Evolutionary conservation across 306 rosid genomes (phyloP), one percentile per base, ranked within the genome.

Genomic region (Cucurbita maxima): DNA sequence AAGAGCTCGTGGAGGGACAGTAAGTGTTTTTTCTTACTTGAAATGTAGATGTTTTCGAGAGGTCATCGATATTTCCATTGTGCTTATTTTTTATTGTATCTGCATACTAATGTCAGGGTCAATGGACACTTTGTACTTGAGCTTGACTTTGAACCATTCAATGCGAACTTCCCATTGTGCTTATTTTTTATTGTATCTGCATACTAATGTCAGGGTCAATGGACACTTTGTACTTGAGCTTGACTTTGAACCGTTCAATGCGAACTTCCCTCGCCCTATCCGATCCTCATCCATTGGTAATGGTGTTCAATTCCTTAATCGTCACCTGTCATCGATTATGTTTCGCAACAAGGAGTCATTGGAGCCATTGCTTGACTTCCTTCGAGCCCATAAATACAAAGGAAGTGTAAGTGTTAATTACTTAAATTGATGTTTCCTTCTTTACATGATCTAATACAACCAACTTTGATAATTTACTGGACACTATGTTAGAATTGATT

Each of bases 261-360:
- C 92, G 16, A 19, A 86, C n/a, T 82, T 89, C 75, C 97, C 98
- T 68, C 94, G 96, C 20, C 94, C 97, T 30, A 79, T 44, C 45
- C 90, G 97, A 30, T 88, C 98, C 44, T 89, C 98, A 18, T 94
- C 96, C 67, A 94, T 94, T 78, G 98, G 98, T 72, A 94, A 94
- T 84, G 97, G 98, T 25, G 98, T 94, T 77, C 95, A 90, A 76
- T 94, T 94, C 75, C 98, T 94, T 79, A 94, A 94, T 13, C 97
- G 97, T 66, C 97, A 94, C 83, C 96, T 94, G 58, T 94, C 98
- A 36, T 94, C 98, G 30, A 79, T 0, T 18, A 86, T 94, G 97
- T 94, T 94, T 73, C 96, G 80, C 18, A 90, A 84, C 88, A 90
- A 81, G 83, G 96, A 94, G 51, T 83, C 83, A 12, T 79, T 94